Evolutionary conservation across 805 yeast species (phyloP).

Genomic region (Zygoascus bituminiphila): DNA sequence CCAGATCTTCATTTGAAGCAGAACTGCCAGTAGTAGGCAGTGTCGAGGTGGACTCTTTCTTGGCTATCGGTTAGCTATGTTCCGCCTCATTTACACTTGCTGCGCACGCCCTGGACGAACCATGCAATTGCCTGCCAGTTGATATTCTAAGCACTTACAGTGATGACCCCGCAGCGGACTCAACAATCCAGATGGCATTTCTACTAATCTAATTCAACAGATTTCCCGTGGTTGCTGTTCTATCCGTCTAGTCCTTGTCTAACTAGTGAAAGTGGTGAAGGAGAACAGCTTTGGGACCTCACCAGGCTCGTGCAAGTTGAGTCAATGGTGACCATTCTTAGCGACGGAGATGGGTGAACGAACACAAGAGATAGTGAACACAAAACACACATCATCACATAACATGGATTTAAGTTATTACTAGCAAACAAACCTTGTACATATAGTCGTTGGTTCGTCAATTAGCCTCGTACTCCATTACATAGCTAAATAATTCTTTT

Average conservation of each 20-base stretch:
- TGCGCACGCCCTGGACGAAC: neutral
- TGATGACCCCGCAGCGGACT: neutral
- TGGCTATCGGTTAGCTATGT: neutral
- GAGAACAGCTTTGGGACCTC: neutral
- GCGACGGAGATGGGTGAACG: no score
- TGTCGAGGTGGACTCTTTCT: neutral
- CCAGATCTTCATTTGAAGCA: neutral
- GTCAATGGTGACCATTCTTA: no score
- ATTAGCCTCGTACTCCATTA: no score
- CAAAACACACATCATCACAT: no score
- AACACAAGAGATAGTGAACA: no score
- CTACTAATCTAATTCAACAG: neutral
- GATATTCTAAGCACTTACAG: neutral
- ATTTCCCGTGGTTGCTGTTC: neutral
- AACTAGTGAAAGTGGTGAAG: neutral
- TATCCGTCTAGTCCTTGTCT: neutral
- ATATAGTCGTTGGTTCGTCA: no score
- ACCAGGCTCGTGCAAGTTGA: no score
- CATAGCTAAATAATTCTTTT: no score
- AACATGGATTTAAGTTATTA: no score
- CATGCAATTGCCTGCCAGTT: neutral
- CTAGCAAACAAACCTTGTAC: no score
- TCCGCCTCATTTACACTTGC: neutral
- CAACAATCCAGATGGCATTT: constrained; percentile 1
- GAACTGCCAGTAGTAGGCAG: neutral